Evolutionary conservation across 78 protist genomes (phyloP), one percentile per base, ranked within the genome.

Genomic region (Creolimax fragrantissima): DNA sequence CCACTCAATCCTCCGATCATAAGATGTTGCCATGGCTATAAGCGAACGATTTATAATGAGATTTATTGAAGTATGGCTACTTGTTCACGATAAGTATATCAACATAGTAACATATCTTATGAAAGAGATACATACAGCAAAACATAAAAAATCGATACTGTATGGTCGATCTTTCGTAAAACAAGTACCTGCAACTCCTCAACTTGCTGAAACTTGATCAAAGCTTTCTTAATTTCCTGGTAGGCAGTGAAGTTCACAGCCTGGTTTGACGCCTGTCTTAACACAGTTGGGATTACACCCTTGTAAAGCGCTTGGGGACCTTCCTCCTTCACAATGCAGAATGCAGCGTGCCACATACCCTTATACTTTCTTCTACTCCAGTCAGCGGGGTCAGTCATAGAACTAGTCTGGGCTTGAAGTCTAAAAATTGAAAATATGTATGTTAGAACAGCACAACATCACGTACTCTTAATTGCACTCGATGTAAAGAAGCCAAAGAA

Each of bases 201-300:
- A 45, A 32, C 90, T 4, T 45, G 42, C 41, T 41, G 32, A 45
- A 11, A 5, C 7, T 43, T 3, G 43, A 84, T 39, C 35, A 5
- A 44, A 24, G 6, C 17, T 89, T 91, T 42, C 90, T 91, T 91
- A 32, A 91, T 44, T n/a, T 43, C 90, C 32, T 84, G 84, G 88
- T 91, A 92, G 2, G 85, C 94, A 32, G 94, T 92, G 81, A 91
- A 91, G 88, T 91, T 91, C 90, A 41, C 93, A 43, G 93, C 93
- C 90, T 91, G 93, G 43, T 91, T 91, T 45, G 81, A 81, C 3
- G 93, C 93, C 45, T 91, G 93, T 3, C 93, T 41, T 39, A 84
- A 42, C 35, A 90, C 92, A 5, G 92, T 90, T 4, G 92, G 92
- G 3, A 90, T 74, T 4, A 90, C 92, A 2, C 92, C 92, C 84